Evolutionary conservation across 257 asterid genomes (phyloP).

Genomic region (Fraxinus americana): DNA sequence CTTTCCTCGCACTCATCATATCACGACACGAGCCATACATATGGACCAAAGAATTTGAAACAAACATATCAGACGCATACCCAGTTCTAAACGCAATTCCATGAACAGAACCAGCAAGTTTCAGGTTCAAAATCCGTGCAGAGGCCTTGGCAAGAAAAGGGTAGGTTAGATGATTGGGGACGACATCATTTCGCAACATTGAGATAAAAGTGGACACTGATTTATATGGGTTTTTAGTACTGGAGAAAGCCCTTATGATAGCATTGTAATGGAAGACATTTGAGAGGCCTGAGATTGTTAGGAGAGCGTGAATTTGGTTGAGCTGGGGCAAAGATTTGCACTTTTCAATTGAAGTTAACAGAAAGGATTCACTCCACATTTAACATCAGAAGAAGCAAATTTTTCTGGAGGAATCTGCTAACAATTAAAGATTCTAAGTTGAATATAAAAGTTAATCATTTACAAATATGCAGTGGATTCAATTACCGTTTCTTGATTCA

Average conservation of each 20-base stretch:
- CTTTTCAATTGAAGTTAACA: conserved; percentile 35
- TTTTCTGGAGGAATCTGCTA: no score
- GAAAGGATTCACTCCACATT: neutral
- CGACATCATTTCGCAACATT: conserved; percentile 46
- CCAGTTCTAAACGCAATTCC: conserved; percentile 49
- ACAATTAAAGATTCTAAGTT: no score
- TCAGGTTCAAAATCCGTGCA: conserved; percentile 43
- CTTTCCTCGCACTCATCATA: conserved; percentile 40
- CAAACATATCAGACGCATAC: conserved; percentile 41
- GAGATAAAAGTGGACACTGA: conserved; percentile 38
- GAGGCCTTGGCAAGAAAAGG: conserved; percentile 73
- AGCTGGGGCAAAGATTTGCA: conserved; percentile 52
- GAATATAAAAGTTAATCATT: no score
- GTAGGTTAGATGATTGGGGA: conserved; percentile 57
- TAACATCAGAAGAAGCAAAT: neutral
- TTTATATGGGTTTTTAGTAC: conserved; percentile 46
- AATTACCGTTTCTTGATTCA: no score
- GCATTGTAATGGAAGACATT: conserved; percentile 53
- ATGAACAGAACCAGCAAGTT: conserved; percentile 51
- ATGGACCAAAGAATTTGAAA: conserved; percentile 70
- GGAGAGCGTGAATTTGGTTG: conserved; percentile 59
- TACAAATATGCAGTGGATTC: no score
- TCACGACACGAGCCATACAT: conserved; percentile 62
- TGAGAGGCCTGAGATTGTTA: conserved; percentile 53
- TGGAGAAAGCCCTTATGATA: conserved; percentile 57